Evolutionary conservation across 768 basidiomycete genomes (phyloP), one percentile per base, ranked within the genome.

Genomic region (Mycena rebaudengoi): DNA sequence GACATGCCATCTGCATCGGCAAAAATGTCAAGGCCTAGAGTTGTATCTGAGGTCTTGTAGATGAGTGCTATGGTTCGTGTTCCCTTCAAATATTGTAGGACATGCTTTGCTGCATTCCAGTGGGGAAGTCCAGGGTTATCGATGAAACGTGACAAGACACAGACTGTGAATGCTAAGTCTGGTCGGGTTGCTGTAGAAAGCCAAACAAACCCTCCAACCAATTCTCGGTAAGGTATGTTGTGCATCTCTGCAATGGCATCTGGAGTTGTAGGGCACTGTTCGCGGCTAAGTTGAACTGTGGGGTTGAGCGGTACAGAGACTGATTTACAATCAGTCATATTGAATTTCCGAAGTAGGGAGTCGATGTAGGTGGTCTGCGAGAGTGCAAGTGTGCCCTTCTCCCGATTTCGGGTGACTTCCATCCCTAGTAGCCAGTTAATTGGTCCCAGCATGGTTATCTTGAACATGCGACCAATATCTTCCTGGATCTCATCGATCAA

Each of bases 371-470:
- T 62, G 0, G 64, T 46, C 48, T 81, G 78, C 10, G 67, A 73
- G 6, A 78, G 56, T 70, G 72, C 64, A 11, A 82, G 62, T 3
- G 62, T 56, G 10, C 70, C 61, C 5, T 56, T 21, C 14, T 67
- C 28, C 1, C 62, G 26, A 28, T 74, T 54, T 8, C 70, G 65
- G 5, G 57, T 53, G 20, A 82, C 62, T 29, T 76, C 66, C 20
- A 81, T 71, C 7, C 79, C 76, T 5, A 82, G 61, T 4, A 80
- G 57, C 62, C 70, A 74, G 23, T 43, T 65, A 3, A 76, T 70
- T 33, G 62, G 55, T 0, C 80, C 73, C 0, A 80, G 48, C 26
- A 71, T 69, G 0, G 73, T 76, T 3, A 79, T 73, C 11, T 80
- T 67, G 35, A 76, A 75, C 25, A 70, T 55, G 1, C 23, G 35